Conservation (phyloP, 192 early-diverging fungal species). For the Fimicolochytrium jonesii region DNA sequence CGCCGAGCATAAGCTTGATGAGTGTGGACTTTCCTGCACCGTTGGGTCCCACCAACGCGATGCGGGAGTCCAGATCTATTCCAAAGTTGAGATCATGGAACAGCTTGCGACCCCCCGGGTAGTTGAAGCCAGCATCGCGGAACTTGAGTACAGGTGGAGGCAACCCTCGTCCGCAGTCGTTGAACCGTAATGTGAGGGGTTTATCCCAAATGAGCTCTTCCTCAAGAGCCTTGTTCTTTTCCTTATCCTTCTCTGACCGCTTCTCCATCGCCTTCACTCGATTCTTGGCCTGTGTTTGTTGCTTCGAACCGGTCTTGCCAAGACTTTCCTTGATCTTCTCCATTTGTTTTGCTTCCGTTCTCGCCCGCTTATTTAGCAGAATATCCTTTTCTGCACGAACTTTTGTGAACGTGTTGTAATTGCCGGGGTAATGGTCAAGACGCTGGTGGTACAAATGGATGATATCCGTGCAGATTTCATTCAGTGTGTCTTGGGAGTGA, state of each 20-base stretch:
- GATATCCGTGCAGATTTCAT: conserved; percentile 75
- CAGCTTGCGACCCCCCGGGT: conserved; percentile 54
- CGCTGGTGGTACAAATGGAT: conserved; percentile 80
- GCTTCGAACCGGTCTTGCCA: conserved; percentile 59
- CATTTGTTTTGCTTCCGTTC: conserved; percentile 60
- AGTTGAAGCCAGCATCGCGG: conserved; percentile 58
- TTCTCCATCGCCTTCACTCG: conserved; percentile 29
- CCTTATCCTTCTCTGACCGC: conserved; percentile 24
- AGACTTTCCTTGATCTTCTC: conserved; percentile 55
- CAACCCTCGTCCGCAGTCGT: conserved; percentile 52
- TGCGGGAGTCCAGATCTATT: conserved; percentile 63
- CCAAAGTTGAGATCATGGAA: conserved; percentile 53
- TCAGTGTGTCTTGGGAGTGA: conserved; percentile 68
- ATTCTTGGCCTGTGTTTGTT: conserved; percentile 24
- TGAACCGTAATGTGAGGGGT: conserved; percentile 30
- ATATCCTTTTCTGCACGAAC: conserved; percentile 63
- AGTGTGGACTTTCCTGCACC: conserved; percentile 48
- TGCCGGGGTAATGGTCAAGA: conserved; percentile 72
- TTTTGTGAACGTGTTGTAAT: conserved; percentile 74
- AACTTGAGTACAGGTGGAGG: conserved; percentile 66
- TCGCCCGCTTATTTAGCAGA: conserved; percentile 60
- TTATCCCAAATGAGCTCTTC: conserved; percentile 26
- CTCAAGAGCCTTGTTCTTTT: conserved; percentile 24
- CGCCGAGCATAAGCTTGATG: conserved; percentile 65
- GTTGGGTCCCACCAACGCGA: conserved; percentile 65